Evolutionary conservation across 768 basidiomycete species (phyloP).

Genomic region (Boletus fagicola): DNA sequence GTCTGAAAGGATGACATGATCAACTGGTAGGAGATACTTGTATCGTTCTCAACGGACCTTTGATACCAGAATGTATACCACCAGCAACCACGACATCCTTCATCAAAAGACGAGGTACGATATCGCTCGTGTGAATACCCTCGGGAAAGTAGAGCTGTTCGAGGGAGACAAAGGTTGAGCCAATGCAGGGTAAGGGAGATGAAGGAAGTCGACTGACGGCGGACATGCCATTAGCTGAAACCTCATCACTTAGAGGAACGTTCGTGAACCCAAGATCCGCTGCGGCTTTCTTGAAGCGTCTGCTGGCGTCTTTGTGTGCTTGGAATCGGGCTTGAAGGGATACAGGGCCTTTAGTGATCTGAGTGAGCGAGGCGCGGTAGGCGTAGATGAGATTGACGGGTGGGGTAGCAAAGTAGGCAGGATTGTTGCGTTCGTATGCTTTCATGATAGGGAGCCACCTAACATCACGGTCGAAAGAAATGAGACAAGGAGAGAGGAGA

Average conservation of each 20-base stretch:
- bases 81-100: conserved; percentile 81
- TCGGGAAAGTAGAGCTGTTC: conserved; percentile 77
- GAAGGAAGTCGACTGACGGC: conserved; percentile 49
- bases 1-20: conserved; percentile 40
- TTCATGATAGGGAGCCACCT: conserved; percentile 95
- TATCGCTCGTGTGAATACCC: conserved; percentile 71
- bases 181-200: too few species aligned
- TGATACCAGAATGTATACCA: conserved; percentile 81
- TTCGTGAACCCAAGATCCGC: conserved; percentile 67
- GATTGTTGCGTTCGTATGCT: conserved; percentile 77
- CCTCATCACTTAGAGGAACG: conserved; percentile 58
- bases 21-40: conserved; percentile 2
- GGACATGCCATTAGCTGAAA: conserved; percentile 93
- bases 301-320: conserved; percentile 67
- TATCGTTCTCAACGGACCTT: conserved; percentile 47
- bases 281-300: conserved; percentile 67
- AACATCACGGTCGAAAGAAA: neutral
- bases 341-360: conserved; percentile 60
- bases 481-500: neutral
- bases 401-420: conserved; percentile 93
- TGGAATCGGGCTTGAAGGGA: conserved; percentile 78
- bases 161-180: neutral
- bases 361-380: conserved; percentile 73
- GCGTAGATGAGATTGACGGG: conserved; percentile 95
- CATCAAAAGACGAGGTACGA: conserved; percentile 71